A percentile compares a stretch with the other conserved stretches of the same genome.
phyloP scores from a whole-genome alignment of 2,329 filamentous ascomycete species.

The Penicillium sp. region DNA sequence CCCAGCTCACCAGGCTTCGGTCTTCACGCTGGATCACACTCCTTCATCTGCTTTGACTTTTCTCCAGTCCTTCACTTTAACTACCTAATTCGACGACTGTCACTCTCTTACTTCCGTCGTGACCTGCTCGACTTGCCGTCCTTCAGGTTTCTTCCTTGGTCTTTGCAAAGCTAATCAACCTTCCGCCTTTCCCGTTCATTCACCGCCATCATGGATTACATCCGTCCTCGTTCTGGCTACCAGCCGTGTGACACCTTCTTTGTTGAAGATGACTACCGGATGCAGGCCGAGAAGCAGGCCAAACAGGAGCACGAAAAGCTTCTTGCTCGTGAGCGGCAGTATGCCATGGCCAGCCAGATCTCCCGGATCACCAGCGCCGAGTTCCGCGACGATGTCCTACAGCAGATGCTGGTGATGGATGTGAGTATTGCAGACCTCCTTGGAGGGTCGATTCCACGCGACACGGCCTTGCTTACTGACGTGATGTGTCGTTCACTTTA shows the following conservation, averaged over 20 bases:
- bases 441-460: not conserved
- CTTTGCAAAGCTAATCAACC: constrained; percentile 27
- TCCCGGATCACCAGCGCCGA: constrained; percentile 83
- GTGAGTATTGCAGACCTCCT: constrained; percentile 39
- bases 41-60: constrained; percentile 61
- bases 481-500: constrained; percentile 41
- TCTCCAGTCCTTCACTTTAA: constrained; percentile 57
- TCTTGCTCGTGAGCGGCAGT: constrained; percentile 79
- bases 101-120: constrained; percentile 55
- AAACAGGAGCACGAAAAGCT: constrained; percentile 76
- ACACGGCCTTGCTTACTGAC: not conserved
- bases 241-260: constrained; percentile 71
- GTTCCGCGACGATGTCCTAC: constrained; percentile 91
- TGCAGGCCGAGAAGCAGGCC: constrained; percentile 51
- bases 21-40: constrained; percentile 47
- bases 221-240: constrained; percentile 56
- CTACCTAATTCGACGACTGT: constrained; percentile 51
- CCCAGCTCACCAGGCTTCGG: constrained; percentile 42
- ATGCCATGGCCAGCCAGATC: constrained; percentile 85
- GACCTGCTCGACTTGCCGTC: constrained; percentile 39
- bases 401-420: constrained; percentile 97
- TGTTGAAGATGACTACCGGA: constrained; percentile 64
- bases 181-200: constrained; percentile 7
- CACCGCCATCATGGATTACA: constrained; percentile 57
- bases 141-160: constrained; percentile 51